Conservation (phyloP, 768 basidiomycete genomes). For the Mycena vitilis region DNA sequence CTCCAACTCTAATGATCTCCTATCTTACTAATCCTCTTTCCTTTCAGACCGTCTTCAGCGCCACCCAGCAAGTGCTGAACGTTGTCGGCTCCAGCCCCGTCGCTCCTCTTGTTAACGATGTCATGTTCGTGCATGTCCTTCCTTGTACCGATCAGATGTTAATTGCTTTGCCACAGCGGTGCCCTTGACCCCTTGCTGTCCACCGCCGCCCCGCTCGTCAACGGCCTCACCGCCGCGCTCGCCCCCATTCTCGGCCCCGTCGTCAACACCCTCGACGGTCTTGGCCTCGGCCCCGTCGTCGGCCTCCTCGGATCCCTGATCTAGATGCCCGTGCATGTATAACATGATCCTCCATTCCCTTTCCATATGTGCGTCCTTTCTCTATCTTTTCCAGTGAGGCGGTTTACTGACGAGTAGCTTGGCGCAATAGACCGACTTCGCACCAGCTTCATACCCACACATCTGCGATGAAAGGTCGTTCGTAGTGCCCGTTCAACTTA, state of each 20-base stretch:
- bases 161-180: neutral
- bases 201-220: slow-evolving; percentile 26
- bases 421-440: slow-evolving; percentile 10
- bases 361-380: slow-evolving; percentile 15
- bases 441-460: slow-evolving; percentile 4
- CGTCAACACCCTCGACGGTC: slow-evolving; percentile 18
- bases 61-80: slow-evolving; percentile 20
- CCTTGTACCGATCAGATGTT: neutral
- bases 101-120: slow-evolving; percentile 25
- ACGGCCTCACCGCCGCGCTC: slow-evolving; percentile 28
- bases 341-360: neutral
- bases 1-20: neutral
- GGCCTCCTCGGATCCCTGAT: slow-evolving; percentile 11
- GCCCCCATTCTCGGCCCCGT: slow-evolving; percentile 17
- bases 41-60: slow-evolving; percentile 22
- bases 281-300: slow-evolving; percentile 30
- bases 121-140: neutral
- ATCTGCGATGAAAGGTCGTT: slow-evolving; percentile 5
- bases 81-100: slow-evolving; percentile 10
- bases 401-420: neutral
- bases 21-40: neutral
- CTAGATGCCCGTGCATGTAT: neutral
- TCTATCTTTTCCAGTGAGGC: neutral
- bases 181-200: slow-evolving; percentile 16
- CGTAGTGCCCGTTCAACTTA: neutral